These are phyloP conservation scores for Talaromyces sp. DNA, from an alignment of 2,329 filamentous ascomycete species.

Conservation along the genomic window DNA sequence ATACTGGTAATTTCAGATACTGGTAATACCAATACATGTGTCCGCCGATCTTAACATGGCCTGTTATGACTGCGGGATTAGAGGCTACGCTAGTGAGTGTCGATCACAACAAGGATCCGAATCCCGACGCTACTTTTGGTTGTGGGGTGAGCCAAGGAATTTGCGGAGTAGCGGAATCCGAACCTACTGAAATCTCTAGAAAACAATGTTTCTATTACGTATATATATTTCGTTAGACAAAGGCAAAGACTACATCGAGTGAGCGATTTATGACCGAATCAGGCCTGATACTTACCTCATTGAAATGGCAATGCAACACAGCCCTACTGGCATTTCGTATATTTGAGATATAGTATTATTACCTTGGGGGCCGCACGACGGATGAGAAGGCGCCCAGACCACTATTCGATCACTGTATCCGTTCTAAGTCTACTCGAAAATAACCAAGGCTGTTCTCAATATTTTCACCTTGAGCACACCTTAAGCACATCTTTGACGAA, in stretches of 20 bases:
- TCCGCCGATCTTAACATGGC: background rate
- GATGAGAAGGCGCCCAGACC: background rate
- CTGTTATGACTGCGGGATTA: background rate
- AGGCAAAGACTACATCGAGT: background rate
- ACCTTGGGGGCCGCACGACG: background rate
- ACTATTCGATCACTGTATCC: background rate
- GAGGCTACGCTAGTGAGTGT: background rate
- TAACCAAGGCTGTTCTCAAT: background rate
- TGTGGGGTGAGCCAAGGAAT: background rate
- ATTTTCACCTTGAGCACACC: background rate
- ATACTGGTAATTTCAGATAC: background rate
- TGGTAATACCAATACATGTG: background rate
- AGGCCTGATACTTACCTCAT: background rate
- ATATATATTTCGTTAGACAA: background rate
- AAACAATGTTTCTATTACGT: background rate
- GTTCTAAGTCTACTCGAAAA: background rate
- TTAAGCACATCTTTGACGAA: background rate
- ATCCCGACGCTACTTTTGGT: background rate
- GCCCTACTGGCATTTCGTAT: background rate
- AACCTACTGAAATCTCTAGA: background rate
- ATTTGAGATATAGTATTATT: background rate
- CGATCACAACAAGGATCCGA: background rate
- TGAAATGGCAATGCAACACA: background rate
- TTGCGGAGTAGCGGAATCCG: background rate
- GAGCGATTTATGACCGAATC: slow-evolving; percentile 1